Evolutionary conservation across 352 stramenopile genomes (phyloP).

Genomic region (Phytophthora vignae): DNA sequence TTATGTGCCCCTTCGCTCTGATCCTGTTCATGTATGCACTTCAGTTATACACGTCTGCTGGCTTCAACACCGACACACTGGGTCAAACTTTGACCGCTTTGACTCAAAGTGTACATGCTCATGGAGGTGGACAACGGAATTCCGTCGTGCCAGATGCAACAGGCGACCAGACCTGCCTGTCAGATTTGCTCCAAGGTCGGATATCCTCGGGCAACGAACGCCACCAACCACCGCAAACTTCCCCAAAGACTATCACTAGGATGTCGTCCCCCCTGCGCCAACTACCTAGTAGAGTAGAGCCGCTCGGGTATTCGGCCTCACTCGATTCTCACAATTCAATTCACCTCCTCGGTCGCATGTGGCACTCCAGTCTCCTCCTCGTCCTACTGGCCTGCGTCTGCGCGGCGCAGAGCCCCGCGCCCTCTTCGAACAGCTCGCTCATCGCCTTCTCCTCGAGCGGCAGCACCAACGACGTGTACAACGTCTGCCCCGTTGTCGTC

Average conservation of each 20-base stretch:
- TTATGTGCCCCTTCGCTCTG: not conserved
- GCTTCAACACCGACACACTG: not conserved
- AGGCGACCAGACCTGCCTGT: not conserved
- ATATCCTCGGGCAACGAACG: not conserved
- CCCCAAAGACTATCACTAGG: not conserved
- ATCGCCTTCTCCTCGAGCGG: not conserved
- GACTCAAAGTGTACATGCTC: not conserved
- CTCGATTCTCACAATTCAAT: constrained; percentile 7
- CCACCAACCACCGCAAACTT: no score
- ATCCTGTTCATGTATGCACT: not conserved
- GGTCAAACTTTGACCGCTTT: no score
- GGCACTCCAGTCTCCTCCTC: constrained; percentile 21
- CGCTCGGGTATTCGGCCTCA: not conserved
- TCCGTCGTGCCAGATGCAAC: not conserved
- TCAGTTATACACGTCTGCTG: not conserved
- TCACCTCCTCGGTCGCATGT: constrained; percentile 27
- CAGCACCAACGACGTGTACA: constrained; percentile 27
- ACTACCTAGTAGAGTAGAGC: not conserved
- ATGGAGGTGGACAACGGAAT: not conserved
- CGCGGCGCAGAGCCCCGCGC: constrained; percentile 9
- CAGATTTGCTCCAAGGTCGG: not conserved
- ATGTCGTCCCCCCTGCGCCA: not conserved
- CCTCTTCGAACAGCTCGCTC: constrained; percentile 4
- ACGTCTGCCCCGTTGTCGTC: constrained; percentile 32
- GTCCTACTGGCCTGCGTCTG: constrained; percentile 24